Evolutionary conservation across 192 early-diverging fungal species (phyloP), one percentile per base, ranked within the genome.

Genomic region (Rhizophlyctis rosea): DNA sequence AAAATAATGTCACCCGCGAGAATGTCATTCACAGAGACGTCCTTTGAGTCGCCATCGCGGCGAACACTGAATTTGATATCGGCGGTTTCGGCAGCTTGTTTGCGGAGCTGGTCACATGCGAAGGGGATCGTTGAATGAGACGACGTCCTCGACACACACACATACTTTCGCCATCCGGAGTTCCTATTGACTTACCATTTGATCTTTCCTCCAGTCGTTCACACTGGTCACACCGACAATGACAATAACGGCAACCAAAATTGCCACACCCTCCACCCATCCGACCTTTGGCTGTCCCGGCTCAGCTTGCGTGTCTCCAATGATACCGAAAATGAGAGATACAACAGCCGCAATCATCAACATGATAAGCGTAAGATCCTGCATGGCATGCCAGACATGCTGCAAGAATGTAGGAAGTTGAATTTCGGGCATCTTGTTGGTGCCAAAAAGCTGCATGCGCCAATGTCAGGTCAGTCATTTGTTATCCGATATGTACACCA

Each of bases 221-320:
- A 93, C 84, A 39, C 91, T 86, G 50, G 90, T 90, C 54, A 92
- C 92, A 58, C 95, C 78, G 51, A 95, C 90, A 29, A 98, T 94
- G 11, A 93, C 88, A 18, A 90, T 59, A 82, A 77, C 75, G 29
- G 81, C 81, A 67, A 88, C 76, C 53, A 91, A 72, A 67, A 98
- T 95, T 30, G 93, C 93, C 4, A 81, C 76, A 64, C 93, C 92
- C 61, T 82, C 78, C 16, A 82, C 64, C 62, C 63, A 74, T 54
- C 69, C 84, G 47, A 72, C n/a, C n/a, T n/a, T n/a, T n/a, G n/a
- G n/a, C n/a, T n/a, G n/a, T n/a, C n/a, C n/a, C n/a, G n/a, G 82
- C 49, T 85, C 84, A 16, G 93, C 91, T 35, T 84, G 56, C 48
- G 82, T 58, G 71, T 54, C 81, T 75, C 48, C 78, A 69, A 73